A percentile compares a stretch with the other conserved stretches of the same genome.
phyloP scores from a whole-genome alignment of 2,329 filamentous ascomycete genomes.

The Fusarium sp. region DNA sequence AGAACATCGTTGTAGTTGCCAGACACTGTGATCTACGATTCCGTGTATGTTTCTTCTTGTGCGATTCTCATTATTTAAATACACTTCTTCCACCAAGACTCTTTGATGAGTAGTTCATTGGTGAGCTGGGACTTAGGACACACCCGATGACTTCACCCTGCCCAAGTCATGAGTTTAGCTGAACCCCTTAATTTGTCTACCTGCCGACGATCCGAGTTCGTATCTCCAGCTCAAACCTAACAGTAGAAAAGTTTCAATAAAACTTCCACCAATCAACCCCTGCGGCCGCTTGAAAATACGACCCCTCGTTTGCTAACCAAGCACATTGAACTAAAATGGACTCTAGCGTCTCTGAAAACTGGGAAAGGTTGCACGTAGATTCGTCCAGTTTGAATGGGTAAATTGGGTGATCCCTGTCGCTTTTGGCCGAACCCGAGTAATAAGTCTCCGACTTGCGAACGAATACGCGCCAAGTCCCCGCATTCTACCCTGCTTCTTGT shows the following conservation, averaged over 20 bases:
- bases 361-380: neutral
- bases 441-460: neutral
- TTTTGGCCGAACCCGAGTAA: neutral
- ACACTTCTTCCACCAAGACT: neutral
- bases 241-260: neutral
- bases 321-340: neutral
- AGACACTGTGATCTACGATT: neutral
- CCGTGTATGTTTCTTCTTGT: neutral
- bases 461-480: neutral
- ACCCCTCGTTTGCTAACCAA: neutral
- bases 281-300: neutral
- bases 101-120: no score
- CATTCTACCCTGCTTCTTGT: neutral
- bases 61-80: neutral
- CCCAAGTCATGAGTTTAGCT: neutral
- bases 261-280: neutral
- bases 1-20: neutral
- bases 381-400: neutral
- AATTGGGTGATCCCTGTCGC: fast-evolving
- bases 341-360: neutral
- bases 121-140: fast-evolving
- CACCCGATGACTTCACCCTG: neutral
- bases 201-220: neutral
- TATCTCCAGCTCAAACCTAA: neutral
- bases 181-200: neutral